Base-by-base conservation (phyloP, 2,329 filamentous ascomycete genomes). In the Lachnellula arida region DNA sequence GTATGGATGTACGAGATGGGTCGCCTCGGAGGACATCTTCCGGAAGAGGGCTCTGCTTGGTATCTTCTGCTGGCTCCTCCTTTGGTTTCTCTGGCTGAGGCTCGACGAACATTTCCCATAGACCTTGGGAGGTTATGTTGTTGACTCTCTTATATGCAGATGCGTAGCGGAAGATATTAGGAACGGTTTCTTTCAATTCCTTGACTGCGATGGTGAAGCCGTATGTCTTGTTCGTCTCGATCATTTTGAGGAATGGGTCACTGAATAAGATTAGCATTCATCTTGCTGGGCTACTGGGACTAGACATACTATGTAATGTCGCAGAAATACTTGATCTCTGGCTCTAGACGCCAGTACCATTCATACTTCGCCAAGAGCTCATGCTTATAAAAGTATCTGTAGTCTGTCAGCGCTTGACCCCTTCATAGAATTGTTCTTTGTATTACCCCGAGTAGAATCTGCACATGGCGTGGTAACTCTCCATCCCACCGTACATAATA, bases 261-360 rank as follows among this genome's bases (percentile, higher is more conserved):
- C 89, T 93, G 60, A 14, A 46, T 15, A 14, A 35, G 44, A 66
- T 78, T 58, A 77, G 72, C 50, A 61, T 55, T 19, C 34, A 17
- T 42, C 11, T 17, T 34, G n/a, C 32, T 37, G 5, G 3, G 0
- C 8, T 17, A 47, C 23, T 19, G 5, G 9, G 50, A 34, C 12
- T 32, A 14, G 17, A 71, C 84, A 60, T 84, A 93, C 89, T 99
- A 99, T 63, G 94, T 99, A 65, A 99, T 97, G 71, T 99, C 94
- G 74, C 94, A 99, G 77, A 99, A 99, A 77, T 97, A 99, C 77
- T 93, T 97, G 82, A 99, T 97, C 75, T 99, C 94, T 63, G 94
- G 94, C 80, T 99, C 94, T 66, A 99, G 79, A 61, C 94, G 91
- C 94, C 94, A 99, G 78, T 99, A 99, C 94, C 94, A 99, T 71